Conservation (phyloP, 1,139 yeast genomes). For the Yamadazyma friedrichii region DNA sequence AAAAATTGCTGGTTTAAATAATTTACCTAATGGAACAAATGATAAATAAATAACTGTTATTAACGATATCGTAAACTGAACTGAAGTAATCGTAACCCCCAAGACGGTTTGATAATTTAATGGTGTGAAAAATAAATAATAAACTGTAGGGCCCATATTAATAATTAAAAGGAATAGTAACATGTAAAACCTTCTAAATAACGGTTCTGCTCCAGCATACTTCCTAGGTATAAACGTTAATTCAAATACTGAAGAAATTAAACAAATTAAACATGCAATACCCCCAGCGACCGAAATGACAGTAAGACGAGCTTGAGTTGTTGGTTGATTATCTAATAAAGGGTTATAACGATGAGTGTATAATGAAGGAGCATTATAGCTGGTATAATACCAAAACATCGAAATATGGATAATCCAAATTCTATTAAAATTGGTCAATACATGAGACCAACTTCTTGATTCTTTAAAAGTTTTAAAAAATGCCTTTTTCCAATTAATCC, state of each 20-base stretch:
- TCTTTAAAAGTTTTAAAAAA: conserved; percentile 57
- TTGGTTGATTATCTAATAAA: conserved; percentile 47
- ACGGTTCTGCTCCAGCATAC: conserved; percentile 54
- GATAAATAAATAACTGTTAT: conserved; percentile 44
- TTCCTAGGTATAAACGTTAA: conserved; percentile 50
- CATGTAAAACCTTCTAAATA: conserved; percentile 31
- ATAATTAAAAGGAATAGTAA: conserved; percentile 27
- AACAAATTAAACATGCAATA: conserved; percentile 42
- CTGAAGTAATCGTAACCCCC: conserved; percentile 37
- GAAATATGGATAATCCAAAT: conserved; percentile 63
- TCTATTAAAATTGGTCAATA: conserved; percentile 55
- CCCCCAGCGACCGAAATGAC: conserved; percentile 53
- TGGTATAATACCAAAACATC: conserved; percentile 59
- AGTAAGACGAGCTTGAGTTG: conserved; percentile 43
- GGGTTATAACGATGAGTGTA: conserved; percentile 51
- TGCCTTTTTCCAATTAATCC: conserved; percentile 49
- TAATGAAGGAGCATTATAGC: conserved; percentile 52
- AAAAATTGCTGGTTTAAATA: conserved; percentile 28
- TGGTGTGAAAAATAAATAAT: conserved; percentile 30
- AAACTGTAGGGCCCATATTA: conserved; percentile 42
- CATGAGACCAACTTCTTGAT: conserved; percentile 59
- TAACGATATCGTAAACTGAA: conserved; percentile 46
- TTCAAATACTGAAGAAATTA: conserved; percentile 45
- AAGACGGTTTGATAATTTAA: conserved; percentile 23
- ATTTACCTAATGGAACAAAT: conserved; percentile 42